A percentile compares a stretch with the other conserved stretches of the same genome.
Evolutionary conservation across 2,329 filamentous ascomycete genomes (phyloP).

Genomic region (Blastomyces gilchristii): DNA sequence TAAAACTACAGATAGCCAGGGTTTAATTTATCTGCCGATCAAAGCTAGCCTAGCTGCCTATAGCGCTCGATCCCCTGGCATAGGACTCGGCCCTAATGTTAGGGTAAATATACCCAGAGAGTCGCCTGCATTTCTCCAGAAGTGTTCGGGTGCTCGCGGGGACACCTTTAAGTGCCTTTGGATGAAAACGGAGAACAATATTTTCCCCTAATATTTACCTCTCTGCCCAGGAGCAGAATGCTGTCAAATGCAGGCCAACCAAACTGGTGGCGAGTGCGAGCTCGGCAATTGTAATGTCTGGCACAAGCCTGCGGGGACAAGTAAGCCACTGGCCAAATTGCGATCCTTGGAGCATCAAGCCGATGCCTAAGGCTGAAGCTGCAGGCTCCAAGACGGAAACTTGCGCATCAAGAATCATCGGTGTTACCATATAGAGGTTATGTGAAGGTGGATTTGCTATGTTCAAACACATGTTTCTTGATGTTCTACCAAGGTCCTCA

Average conservation of each 20-base stretch:
- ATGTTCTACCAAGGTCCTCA: too few relatives aligned
- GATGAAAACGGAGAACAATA: background rate
- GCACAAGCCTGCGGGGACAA: background rate
- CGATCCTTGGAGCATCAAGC: background rate
- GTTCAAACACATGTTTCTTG: too few relatives aligned
- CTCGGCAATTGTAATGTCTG: constrained; percentile 8
- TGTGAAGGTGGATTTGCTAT: too few relatives aligned
- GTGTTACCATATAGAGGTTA: constrained; percentile 2
- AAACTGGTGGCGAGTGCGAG: background rate
- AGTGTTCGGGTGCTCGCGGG: background rate
- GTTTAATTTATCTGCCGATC: constrained; percentile 2
- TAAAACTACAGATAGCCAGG: background rate
- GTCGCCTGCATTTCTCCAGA: background rate
- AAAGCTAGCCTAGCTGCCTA: background rate
- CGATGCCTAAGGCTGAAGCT: background rate
- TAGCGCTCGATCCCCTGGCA: background rate
- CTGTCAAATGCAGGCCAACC: background rate
- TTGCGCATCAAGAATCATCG: background rate
- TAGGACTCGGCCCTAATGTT: background rate
- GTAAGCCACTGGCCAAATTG: background rate
- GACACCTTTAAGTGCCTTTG: background rate
- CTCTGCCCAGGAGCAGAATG: background rate
- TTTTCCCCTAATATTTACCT: background rate
- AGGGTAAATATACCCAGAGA: too few relatives aligned
- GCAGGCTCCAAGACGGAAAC: background rate